Evolutionary conservation across 2,329 filamentous ascomycete genomes (phyloP).

Genomic region (Nothophaeocryptopus gaeumannii): DNA sequence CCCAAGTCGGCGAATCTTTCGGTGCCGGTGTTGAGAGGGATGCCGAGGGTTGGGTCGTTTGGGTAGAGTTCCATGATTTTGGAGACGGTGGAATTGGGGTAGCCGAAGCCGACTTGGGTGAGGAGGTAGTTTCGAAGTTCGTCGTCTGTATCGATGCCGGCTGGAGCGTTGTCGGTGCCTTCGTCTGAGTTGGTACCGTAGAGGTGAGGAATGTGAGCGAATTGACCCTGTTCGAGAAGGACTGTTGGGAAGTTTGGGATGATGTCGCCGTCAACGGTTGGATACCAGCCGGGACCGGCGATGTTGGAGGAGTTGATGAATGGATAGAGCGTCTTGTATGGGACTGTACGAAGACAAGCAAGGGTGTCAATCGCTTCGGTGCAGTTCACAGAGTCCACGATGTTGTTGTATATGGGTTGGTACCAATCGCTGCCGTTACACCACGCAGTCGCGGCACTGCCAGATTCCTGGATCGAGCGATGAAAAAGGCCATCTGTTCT

Average conservation of each 20-base stretch:
- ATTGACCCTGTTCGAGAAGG: conserved; percentile 57
- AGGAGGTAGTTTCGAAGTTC: conserved; percentile 18
- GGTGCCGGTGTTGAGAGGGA: conserved; percentile 44
- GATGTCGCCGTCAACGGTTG: conserved; percentile 56
- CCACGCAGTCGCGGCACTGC: conserved; percentile 20
- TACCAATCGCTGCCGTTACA: conserved; percentile 25
- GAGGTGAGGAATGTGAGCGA: conserved; percentile 60
- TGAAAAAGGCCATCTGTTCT: conserved; percentile 49
- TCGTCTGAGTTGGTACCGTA: conserved; percentile 65
- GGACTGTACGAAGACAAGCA: conserved; percentile 60
- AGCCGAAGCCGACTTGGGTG: conserved; percentile 20
- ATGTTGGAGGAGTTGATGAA: conserved; percentile 26
- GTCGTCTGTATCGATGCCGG: conserved; percentile 47
- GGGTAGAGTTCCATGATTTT: conserved; percentile 44
- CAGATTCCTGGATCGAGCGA: conserved; percentile 47
- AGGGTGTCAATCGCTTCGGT: conserved; percentile 20
- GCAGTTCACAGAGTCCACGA: conserved; percentile 44
- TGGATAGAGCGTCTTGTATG: conserved; percentile 25
- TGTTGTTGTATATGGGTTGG: conserved; percentile 62
- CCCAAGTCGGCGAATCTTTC: conserved; percentile 39
- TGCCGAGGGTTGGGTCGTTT: conserved; percentile 48
- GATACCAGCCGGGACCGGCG: conserved; percentile 36
- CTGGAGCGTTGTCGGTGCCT: conserved; percentile 57
- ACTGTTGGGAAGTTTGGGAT: conserved; percentile 52
- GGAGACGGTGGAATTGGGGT: conserved; percentile 20